Conservation (phyloP, 2,329 filamentous ascomycete species). For the Microcyclospora pomicola region DNA sequence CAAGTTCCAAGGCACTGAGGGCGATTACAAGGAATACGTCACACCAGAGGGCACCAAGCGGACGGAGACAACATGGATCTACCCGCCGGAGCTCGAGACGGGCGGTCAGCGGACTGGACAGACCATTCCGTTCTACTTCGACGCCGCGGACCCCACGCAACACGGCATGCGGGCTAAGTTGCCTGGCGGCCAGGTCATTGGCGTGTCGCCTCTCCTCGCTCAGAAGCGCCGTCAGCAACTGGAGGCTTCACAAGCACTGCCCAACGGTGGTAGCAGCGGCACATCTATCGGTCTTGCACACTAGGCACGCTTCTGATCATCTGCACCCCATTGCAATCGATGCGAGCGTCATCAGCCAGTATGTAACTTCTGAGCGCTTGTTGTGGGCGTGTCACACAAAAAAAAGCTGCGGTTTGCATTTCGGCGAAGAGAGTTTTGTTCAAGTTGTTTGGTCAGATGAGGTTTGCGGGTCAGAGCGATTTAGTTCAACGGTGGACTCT, state of each 20-base stretch:
- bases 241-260: background rate
- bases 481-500: no score
- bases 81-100: conserved; percentile 29
- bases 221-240: conserved; percentile 5
- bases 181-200: conserved; percentile 9
- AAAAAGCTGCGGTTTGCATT: no score
- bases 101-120: conserved; percentile 21
- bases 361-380: no score
- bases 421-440: no score
- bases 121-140: conserved; percentile 21
- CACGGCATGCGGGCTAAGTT: conserved; percentile 11
- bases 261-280: no score
- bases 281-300: no score
- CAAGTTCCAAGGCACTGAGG: conserved; percentile 25
- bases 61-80: conserved; percentile 32
- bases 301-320: no score
- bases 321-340: no score
- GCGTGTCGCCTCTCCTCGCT: conserved; percentile 9
- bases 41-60: conserved; percentile 28
- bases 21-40: conserved; percentile 27
- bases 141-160: conserved; percentile 8
- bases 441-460: no score
- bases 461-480: no score
- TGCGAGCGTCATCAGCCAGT: no score
- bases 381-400: no score